phyloP scores from a whole-genome alignment of 768 basidiomycete genomes.

The Zangia roseola region DNA sequence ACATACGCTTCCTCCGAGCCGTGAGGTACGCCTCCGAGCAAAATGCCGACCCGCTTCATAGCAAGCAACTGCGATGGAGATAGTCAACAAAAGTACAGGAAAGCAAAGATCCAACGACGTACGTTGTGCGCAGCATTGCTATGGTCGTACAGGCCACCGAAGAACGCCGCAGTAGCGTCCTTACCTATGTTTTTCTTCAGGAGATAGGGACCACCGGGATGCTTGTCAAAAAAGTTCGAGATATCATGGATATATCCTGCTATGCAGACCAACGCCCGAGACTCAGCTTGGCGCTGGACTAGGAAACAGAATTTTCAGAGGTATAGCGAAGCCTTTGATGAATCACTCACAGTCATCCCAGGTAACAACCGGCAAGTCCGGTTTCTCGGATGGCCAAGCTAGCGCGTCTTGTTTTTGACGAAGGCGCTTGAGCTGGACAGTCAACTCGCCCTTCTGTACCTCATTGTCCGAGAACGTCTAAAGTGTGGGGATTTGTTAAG shows the following conservation, averaged over 20 bases:
- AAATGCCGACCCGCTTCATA: conserved; percentile 58
- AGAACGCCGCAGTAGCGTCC: conserved; percentile 92
- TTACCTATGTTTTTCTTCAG: conserved; percentile 83
- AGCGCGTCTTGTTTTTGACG: conserved; percentile 74
- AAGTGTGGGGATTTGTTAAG: background rate
- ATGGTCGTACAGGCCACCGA: conserved; percentile 88
- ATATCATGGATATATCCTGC: conserved; percentile 95
- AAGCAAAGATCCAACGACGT: conserved; percentile 18
- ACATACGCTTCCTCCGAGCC: conserved; percentile 60
- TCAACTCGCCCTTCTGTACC: conserved; percentile 84
- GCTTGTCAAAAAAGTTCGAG: conserved; percentile 80
- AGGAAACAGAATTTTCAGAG: conserved; percentile 2
- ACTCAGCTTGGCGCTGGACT: conserved; percentile 79
- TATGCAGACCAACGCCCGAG: conserved; percentile 80
- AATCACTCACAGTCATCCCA: conserved; percentile 79
- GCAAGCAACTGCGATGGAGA: conserved; percentile 24
- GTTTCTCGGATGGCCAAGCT: conserved; percentile 74
- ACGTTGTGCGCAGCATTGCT: conserved; percentile 88
- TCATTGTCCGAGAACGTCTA: conserved; percentile 66
- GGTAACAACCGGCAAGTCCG: conserved; percentile 74
- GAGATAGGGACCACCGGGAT: conserved; percentile 87
- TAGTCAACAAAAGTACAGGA: conserved; percentile 1
- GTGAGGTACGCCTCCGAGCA: conserved; percentile 52
- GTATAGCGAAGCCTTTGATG: background rate
- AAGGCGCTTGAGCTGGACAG: conserved; percentile 91